These are phyloP conservation scores for Mycena galopus DNA, from an alignment of 768 basidiomycete species.

Conservation along the genomic window DNA sequence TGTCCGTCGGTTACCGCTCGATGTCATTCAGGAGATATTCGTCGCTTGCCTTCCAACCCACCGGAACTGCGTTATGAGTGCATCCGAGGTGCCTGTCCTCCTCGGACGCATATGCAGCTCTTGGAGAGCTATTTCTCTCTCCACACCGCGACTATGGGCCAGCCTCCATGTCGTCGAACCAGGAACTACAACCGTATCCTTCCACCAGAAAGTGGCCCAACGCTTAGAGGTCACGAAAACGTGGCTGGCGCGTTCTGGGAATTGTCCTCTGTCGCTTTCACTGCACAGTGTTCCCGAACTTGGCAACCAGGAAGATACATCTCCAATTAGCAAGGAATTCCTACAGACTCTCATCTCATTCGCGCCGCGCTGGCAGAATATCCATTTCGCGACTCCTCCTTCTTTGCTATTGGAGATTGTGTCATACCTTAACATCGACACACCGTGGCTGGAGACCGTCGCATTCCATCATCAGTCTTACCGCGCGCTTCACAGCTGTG, in stretches of 20 bases:
- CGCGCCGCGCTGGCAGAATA: background rate
- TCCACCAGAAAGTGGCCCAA: background rate
- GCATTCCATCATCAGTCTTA: background rate
- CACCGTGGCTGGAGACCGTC: background rate
- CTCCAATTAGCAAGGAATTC: background rate
- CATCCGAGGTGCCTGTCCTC: constrained; percentile 18
- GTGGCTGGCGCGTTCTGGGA: constrained; percentile 3
- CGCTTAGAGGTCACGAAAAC: background rate
- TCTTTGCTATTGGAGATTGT: no score
- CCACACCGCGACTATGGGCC: constrained; percentile 22
- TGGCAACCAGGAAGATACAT: no score
- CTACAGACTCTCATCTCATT: background rate
- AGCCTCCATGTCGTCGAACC: constrained; percentile 15
- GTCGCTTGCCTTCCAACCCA: constrained; percentile 17
- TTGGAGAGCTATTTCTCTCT: constrained; percentile 16
- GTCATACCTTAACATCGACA: no score
- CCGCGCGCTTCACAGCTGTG: background rate
- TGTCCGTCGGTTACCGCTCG: background rate
- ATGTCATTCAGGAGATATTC: constrained; percentile 16
- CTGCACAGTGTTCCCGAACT: background rate
- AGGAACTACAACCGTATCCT: no score
- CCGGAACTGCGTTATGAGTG: constrained; percentile 13
- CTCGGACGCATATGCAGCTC: constrained; percentile 26
- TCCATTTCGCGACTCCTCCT: background rate
- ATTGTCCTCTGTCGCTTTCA: constrained; percentile 7